Base-by-base conservation (phyloP, 148 eudicot species). In the Cornus kousa region DNA sequence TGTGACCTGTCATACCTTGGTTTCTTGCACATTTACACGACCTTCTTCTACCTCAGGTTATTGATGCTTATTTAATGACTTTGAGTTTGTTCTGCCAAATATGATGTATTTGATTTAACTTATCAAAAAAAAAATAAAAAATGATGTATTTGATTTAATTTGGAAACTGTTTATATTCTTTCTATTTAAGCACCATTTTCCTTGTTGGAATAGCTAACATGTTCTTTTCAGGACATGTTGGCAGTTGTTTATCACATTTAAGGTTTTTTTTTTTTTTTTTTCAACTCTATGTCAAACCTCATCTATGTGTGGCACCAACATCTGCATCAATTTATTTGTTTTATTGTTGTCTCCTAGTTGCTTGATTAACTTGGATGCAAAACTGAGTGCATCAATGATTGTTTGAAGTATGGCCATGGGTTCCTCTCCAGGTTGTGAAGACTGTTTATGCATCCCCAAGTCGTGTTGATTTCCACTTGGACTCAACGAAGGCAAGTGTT, bases 381-480 rank as follows among this genome's bases (percentile, higher is more conserved):
- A 79, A 23, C 70, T 74, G 62, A 35, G n/a, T 80, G 71, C 32
- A 33, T 55, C 28, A 31, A 37, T 55, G 59, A 68, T 39, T 75
- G 80, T 59, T 70, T 48, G 48, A 23, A 70, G 46, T 39, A 35
- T 81, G 73, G 28, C 43, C 55, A 40, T 79, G 59, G 17, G 64
- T 50, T 66, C 48, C 32, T 76, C 62, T 72, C 17, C 84, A 97
- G 99, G 97, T 97, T 80, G 90, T 97, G 62, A 97, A 97, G 87
- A 97, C 99, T 70, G 99, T 97, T 65, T 97, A 97, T 89, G 99
- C 99, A 43, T 97, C 99, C 72, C 97, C 99, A 81, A 97, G 98
- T 81, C 98, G 99, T 73, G 90, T 97, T 48, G 85, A 97, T 80
- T 97, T 97, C 77, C 99, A 94, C 87, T 86, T 97, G 88, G 99